phyloP scores from a whole-genome alignment of 345 rosid species.

The Moricandia arvensis region DNA sequence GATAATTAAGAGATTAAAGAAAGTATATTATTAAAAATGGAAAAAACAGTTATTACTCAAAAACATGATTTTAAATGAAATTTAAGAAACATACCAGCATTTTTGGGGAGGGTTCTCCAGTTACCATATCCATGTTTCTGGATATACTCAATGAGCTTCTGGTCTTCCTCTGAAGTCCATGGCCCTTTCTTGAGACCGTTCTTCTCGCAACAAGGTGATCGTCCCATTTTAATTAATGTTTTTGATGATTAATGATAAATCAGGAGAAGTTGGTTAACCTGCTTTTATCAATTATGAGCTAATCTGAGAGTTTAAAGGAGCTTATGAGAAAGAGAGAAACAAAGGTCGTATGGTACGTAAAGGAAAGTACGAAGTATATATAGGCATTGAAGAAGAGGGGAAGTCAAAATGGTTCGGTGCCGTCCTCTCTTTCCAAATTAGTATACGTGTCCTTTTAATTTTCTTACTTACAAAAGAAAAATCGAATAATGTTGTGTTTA shows the following conservation, averaged over 20 bases:
- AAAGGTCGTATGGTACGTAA: constrained; percentile 41
- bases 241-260: background rate
- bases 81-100: constrained; percentile 56
- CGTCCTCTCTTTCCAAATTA: constrained; percentile 58
- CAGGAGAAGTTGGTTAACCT: background rate
- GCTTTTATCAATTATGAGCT: background rate
- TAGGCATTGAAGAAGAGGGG: constrained; percentile 33
- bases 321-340: constrained; percentile 21
- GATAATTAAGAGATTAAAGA: background rate
- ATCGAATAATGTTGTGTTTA: background rate
- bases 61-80: constrained; percentile 2
- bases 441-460: constrained; percentile 58
- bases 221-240: constrained; percentile 47
- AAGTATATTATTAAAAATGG: background rate
- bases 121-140: constrained; percentile 77
- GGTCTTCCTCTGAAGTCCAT: constrained; percentile 89
- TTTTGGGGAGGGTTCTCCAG: constrained; percentile 86
- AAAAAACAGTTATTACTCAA: background rate
- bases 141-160: constrained; percentile 63
- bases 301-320: constrained; percentile 2
- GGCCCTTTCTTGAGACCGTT: constrained; percentile 80
- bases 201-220: constrained; percentile 85
- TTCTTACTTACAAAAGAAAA: background rate
- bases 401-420: constrained; percentile 88
- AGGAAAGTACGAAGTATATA: constrained; percentile 42